phyloP scores from a whole-genome alignment of 257 asterid species.

The Cruciata laevipes region DNA sequence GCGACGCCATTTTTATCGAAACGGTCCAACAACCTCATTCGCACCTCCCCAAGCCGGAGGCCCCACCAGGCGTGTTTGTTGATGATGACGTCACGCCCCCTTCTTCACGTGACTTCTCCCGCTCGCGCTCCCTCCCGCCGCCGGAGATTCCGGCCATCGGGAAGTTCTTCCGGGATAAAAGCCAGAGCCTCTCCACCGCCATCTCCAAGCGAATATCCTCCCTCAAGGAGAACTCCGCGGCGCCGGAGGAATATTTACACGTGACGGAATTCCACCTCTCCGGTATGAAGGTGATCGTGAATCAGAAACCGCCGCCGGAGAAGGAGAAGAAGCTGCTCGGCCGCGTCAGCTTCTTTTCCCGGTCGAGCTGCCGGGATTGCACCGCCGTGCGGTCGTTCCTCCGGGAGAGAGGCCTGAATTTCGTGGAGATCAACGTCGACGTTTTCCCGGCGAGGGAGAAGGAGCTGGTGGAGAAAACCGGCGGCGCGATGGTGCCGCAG shows the following conservation, averaged over 20 bases:
- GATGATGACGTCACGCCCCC: slow-evolving; percentile 1
- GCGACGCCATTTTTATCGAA: slow-evolving; percentile 8
- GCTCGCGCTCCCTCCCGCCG: slow-evolving; percentile 32
- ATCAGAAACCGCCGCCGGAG: slow-evolving; percentile 29
- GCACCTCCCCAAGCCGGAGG: slow-evolving; percentile 72
- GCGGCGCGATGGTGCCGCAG: slow-evolving; percentile 59
- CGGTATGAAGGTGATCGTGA: slow-evolving; percentile 55
- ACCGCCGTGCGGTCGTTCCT: slow-evolving; percentile 68
- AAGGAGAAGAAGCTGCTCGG: slow-evolving; percentile 39
- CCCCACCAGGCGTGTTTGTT: slow-evolving; percentile 42
- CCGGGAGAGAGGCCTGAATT: slow-evolving; percentile 42
- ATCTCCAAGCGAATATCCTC: slow-evolving; percentile 65
- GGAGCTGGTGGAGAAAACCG: slow-evolving; percentile 63
- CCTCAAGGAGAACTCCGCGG: slow-evolving; percentile 27
- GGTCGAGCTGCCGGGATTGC: slow-evolving; percentile 83
- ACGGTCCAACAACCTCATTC: slow-evolving; percentile 48
- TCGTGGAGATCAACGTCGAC: slow-evolving; percentile 78
- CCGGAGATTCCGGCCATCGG: slow-evolving; percentile 71
- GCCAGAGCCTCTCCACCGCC: slow-evolving; percentile 65
- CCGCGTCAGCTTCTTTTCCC: slow-evolving; percentile 70
- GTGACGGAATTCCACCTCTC: slow-evolving; percentile 59
- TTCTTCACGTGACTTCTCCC: slow-evolving; percentile 17
- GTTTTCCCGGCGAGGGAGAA: slow-evolving; percentile 65
- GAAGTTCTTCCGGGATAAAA: slow-evolving; percentile 71
- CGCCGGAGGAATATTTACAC: slow-evolving; percentile 10